Base-by-base conservation (phyloP, 2,329 filamentous ascomycete species). In the Aphanocladium album region DNA sequence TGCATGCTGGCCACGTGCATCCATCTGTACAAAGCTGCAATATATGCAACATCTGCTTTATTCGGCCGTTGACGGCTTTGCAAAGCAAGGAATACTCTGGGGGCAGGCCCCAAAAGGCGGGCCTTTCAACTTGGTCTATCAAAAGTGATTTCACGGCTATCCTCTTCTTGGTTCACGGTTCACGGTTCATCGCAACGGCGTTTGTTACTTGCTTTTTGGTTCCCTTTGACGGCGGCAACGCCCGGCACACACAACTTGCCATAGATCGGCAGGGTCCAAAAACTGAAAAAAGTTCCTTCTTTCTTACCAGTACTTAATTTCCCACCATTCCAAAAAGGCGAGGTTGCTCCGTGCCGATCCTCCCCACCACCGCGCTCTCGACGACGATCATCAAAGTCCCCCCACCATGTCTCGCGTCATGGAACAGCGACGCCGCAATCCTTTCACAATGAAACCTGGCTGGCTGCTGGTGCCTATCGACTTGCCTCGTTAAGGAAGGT, bases 111-210 rank as follows among this genome's bases (percentile, higher is more conserved):
- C 53, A 52, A 57, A 25, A 51, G 37, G 52, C 53, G 39, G 41
- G 52, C 53, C 37, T 57, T 57, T 52, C 47, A 57, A 35, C 25
- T 61, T 61, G 60, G 60, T 61, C 47, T 57, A 57, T n/a, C 25
- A 61, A 61, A 61, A 61, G 57, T 60, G 49, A 54, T 60, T 60
- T 60, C 33, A 54, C 25, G 47, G 43, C 35, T 41, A 57, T 60
- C 35, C 12, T 51, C 47, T 52, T 54, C 25, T 51, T 39, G 53
- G 37, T 57, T 61, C 46, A 61, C 33, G 43, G 54, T 49, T 49
- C 21, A 49, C 54, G 43, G 43, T 57, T 39, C 35, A 39, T 61
- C 52, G 53, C 52, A 61, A 46, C 47, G 60, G 60, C 60, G 60
- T 61, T 61, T 37, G 25, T 27, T 52, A 33, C 33, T 61, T 35